Conservation (phyloP, 2,329 filamentous ascomycete genomes). For the Pseudocercospora cruenta region DNA sequence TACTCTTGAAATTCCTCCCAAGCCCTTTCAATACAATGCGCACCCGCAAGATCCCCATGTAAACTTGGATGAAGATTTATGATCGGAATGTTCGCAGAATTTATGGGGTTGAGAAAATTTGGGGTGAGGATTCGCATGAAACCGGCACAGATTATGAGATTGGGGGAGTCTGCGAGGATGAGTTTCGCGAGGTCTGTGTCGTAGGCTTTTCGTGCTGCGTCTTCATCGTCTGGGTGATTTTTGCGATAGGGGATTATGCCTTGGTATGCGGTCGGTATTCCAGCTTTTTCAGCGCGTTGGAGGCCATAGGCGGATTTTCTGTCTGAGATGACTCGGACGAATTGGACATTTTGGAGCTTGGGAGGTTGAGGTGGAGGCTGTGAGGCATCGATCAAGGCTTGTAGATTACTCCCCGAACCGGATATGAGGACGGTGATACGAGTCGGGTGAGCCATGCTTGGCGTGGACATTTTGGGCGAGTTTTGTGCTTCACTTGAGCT, state of each 20-base stretch:
- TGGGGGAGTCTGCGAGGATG: conserved; percentile 67
- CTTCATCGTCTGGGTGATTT: conserved; percentile 60
- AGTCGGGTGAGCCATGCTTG: conserved; percentile 19
- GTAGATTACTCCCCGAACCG: conserved; percentile 76
- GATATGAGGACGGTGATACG: conserved; percentile 56
- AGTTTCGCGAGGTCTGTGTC: conserved; percentile 73
- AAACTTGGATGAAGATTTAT: conserved; percentile 83
- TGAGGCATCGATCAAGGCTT: conserved; percentile 71
- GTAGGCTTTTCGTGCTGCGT: conserved; percentile 66
- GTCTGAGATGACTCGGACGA: conserved; percentile 69
- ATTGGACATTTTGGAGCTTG: conserved; percentile 55
- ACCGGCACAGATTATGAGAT: conserved; percentile 79
- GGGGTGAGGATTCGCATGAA: conserved; percentile 84
- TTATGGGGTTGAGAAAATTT: conserved; percentile 70
- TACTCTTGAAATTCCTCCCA: conserved; percentile 72
- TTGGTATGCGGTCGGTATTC: conserved; percentile 77
- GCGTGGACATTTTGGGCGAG: neutral
- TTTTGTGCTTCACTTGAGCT: neutral
- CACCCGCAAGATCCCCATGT: conserved; percentile 74
- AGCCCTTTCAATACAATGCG: conserved; percentile 72
- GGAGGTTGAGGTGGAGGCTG: conserved; percentile 37
- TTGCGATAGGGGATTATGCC: conserved; percentile 79
- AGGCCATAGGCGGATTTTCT: conserved; percentile 67
- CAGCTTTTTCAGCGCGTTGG: conserved; percentile 60
- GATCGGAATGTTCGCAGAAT: conserved; percentile 64